Evolutionary conservation across 371 early-diverging fungal genomes (phyloP), one percentile per base, ranked within the genome.

Genomic region (Syncephalastrum sp.): DNA sequence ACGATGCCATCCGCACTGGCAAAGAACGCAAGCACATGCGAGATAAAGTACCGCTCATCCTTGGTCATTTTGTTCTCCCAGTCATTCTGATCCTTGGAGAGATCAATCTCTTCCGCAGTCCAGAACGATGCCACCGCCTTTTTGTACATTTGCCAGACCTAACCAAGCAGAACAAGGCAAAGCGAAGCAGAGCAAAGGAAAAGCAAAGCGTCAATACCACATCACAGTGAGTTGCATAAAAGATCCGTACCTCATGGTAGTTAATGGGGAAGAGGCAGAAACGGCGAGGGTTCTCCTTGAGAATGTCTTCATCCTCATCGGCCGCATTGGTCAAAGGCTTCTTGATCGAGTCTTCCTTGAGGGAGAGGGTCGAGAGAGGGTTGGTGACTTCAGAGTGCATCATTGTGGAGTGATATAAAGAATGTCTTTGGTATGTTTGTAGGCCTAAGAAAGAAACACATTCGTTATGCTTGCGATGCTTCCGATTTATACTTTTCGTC

Each of bases 1-100:
- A 99, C 99, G 64, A 99, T 99, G 59, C 99, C 99, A 81, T 99
- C 99, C 8, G 95, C 93, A 41, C 98, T 97, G n/a, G 99, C 99
- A 83, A 99, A 99, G 88, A 99, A 99, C 19, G 99, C 99, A 27
- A 99, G 83, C 16, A 99, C 93, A 68, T 95, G 91, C 27, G 95
- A 93, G 68, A 99, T 91, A 72, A 99, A 99, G 82, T 86, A 92
- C 38, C 92, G 89, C 76, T 99, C 99, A 67, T 97, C 91, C 51
- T 89, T 89, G 60, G 72, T 92, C 53, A 99, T 87, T 38, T 82
- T 83, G 76, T 88, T 87, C 62, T 95, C 94, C 99, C 99, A 99
- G 76, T 99, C 95, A 57, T 75, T 61, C 65, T 82, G 83, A 79
- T 99, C 99, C 72, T 93, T 95, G 60, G 93, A 88, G 41, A 99